A percentile compares a stretch with the other conserved stretches of the same genome.
Conservation (phyloP, 345 rosid species). For the Lepidium didymum region DNA sequence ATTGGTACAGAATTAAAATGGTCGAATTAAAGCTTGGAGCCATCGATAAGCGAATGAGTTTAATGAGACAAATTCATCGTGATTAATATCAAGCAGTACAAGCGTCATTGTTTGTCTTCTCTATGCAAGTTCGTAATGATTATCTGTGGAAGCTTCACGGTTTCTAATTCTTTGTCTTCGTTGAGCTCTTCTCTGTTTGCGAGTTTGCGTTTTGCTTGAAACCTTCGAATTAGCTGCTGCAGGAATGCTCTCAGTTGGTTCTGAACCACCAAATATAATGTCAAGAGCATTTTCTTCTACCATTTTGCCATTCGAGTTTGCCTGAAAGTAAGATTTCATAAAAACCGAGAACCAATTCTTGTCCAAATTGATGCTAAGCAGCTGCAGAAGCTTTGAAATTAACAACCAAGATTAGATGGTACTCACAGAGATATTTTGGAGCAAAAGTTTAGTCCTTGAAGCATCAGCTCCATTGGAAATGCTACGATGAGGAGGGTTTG, state of each 20-base stretch:
- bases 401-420: background rate
- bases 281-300: slow-evolving; percentile 25
- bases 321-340: slow-evolving; percentile 3
- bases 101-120: background rate
- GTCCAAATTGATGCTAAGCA: background rate
- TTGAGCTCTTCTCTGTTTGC: slow-evolving; percentile 29
- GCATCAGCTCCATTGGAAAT: slow-evolving; percentile 11
- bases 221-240: background rate
- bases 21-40: background rate
- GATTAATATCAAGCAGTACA: background rate
- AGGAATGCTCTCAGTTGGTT: slow-evolving; percentile 15
- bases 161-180: slow-evolving; percentile 25
- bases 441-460: slow-evolving; percentile 2
- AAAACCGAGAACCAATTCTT: background rate
- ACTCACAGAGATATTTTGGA: slow-evolving; percentile 18
- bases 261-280: slow-evolving; percentile 20
- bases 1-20: background rate
- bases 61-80: background rate
- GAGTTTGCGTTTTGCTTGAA: slow-evolving; percentile 18
- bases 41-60: background rate
- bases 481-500: background rate
- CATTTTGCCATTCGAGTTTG: slow-evolving; percentile 8
- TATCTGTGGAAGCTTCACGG: slow-evolving; percentile 18
- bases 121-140: slow-evolving; percentile 22
- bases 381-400: background rate